Evolutionary conservation across 1,284 basidiomycete genomes (phyloP), one percentile per base, ranked within the genome.

Genomic region (Butyriboletus appendiculatus): DNA sequence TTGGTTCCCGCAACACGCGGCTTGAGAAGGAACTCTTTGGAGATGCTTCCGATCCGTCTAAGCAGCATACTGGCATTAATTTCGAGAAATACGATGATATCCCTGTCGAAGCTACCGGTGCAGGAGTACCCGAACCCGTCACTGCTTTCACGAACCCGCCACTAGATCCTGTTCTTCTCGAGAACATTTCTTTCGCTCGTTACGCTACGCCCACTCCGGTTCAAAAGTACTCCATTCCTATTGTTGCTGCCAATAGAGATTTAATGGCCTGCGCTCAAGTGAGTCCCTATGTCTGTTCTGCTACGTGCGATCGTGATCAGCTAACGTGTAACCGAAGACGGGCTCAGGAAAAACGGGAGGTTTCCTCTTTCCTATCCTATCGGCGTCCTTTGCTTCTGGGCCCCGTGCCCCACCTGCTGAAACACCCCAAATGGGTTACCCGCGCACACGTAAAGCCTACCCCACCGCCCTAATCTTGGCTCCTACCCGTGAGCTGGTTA

Each of bases 81-180:
- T 99, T 99, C 70, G 97, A 99, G 81, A 97, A 97, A 77, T 99
- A 99, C 73, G 96, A 97, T 73, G 96, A 99, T 74, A 99, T 99
- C 69, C 97, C 97, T 60, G 96, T 99, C 64, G 97, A 99, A 78
- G 96, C 95, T 41, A 98, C 95, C 47, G 97, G 97, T 63, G 86
- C 88, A 57, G 93, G 91, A 62, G 96, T 97, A 24, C 97, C 97
- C 59, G 96, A 98, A 51, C 94, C 96, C 48, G 86, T 98, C 63
- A 84, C 75, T 60, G 82, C 87, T 55, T 99, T 99, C 78, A 90
- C 88, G 53, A 85, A 81, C 68, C 90, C 95, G 46, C 96, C 95
- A 60, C 80, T 99, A 68, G 94, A 99, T 75, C 84, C 90, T 42
- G 90, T 96, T 70, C 85, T 99, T 30, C 80, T 99, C 59, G 94